Percentiles rank a stretch among this genome's conserved stretches.
phyloP scores from a whole-genome alignment of 2,329 filamentous ascomycete genomes.

The Fusarium sp. region DNA sequence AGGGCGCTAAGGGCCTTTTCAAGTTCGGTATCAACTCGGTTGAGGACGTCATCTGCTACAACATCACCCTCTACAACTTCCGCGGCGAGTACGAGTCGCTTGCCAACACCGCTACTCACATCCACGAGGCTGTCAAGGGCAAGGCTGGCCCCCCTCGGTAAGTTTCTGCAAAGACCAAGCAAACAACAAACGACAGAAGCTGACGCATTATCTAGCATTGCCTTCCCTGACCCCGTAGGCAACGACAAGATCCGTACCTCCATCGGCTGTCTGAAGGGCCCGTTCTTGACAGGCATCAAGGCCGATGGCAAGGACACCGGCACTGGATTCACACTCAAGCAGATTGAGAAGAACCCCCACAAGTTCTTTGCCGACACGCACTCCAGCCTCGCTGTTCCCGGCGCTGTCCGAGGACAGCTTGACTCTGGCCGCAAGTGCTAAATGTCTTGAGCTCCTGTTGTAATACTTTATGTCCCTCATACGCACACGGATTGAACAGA shows the following conservation, averaged over 20 bases:
- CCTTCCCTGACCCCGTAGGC: conserved; percentile 59
- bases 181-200: neutral
- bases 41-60: conserved; percentile 56
- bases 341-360: conserved; percentile 60
- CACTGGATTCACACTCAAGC: conserved; percentile 56
- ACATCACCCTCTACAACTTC: conserved; percentile 61
- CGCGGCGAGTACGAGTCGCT: conserved; percentile 60
- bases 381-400: conserved; percentile 57
- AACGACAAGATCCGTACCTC: conserved; percentile 49
- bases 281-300: conserved; percentile 48
- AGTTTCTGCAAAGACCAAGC: neutral
- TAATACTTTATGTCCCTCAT: neutral
- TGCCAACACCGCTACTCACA: conserved; percentile 63
- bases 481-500: neutral
- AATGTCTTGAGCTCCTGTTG: neutral
- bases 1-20: conserved; percentile 58
- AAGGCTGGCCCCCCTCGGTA: conserved; percentile 59
- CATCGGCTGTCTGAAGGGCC: conserved; percentile 54
- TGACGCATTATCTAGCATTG: conserved; percentile 46
- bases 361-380: conserved; percentile 64
- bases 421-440: conserved; percentile 34
- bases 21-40: conserved; percentile 62
- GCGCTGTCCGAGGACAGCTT: conserved; percentile 62
- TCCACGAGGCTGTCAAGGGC: conserved; percentile 59
- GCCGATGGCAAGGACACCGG: conserved; percentile 47